These are phyloP conservation scores for Diversispora eburnea DNA, from an alignment of 192 early-diverging fungal genomes.

Conservation along the genomic window DNA sequence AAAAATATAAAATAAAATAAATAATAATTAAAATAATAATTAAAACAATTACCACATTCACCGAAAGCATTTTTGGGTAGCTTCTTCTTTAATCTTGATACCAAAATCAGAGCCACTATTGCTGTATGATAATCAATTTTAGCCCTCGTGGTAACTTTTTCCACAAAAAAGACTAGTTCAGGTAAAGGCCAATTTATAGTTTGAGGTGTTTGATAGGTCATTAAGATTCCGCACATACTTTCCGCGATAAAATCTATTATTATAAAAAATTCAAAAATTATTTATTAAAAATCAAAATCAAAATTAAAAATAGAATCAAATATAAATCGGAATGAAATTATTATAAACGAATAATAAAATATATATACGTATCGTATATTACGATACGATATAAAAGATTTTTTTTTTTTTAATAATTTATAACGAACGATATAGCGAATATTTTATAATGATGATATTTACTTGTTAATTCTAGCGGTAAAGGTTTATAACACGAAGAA, in stretches of 20 bases:
- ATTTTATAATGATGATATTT: too few relatives aligned
- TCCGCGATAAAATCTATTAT: slow-evolving; percentile 3
- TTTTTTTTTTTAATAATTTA: too few relatives aligned
- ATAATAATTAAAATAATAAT: not conserved
- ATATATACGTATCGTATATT: too few relatives aligned
- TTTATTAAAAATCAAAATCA: too few relatives aligned
- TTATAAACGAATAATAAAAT: too few relatives aligned
- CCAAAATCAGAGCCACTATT: slow-evolving; percentile 36
- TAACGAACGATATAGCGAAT: too few relatives aligned
- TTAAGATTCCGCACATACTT: slow-evolving; percentile 8
- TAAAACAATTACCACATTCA: slow-evolving; percentile 34
- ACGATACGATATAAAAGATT: too few relatives aligned
- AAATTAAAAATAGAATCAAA: too few relatives aligned
- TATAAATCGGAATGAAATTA: too few relatives aligned
- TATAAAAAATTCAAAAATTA: not conserved
- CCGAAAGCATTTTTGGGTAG: slow-evolving; percentile 36
- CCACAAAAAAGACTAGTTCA: slow-evolving; percentile 38
- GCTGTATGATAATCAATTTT: slow-evolving; percentile 35
- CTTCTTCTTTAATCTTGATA: slow-evolving; percentile 32
- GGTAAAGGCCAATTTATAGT: slow-evolving; percentile 27
- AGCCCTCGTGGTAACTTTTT: slow-evolving; percentile 33
- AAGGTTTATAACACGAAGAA: too few relatives aligned
- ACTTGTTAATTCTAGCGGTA: too few relatives aligned
- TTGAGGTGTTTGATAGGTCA: not conserved
- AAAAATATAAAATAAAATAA: not conserved